phyloP scores from a whole-genome alignment of 768 basidiomycete genomes.

The Pleurotus eryngii region DNA sequence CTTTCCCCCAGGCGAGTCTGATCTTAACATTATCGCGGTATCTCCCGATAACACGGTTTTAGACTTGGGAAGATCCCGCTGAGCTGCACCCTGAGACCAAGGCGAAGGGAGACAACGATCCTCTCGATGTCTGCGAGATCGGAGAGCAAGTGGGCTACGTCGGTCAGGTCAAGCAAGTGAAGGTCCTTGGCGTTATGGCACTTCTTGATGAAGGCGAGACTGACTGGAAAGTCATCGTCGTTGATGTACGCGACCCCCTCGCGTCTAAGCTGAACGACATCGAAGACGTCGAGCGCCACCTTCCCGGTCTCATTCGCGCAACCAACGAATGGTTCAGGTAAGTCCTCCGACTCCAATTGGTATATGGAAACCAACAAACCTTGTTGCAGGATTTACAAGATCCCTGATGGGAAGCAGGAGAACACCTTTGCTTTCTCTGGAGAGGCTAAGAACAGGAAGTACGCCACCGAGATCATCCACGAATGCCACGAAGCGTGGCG shows the following conservation, averaged over 20 bases:
- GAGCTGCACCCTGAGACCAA: conserved; percentile 92
- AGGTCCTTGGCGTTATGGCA: conserved; percentile 99
- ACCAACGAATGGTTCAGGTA: conserved; percentile 99
- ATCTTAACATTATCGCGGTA: conserved; percentile 1
- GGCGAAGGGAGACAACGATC: conserved; percentile 98
- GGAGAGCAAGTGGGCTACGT: conserved; percentile 97
- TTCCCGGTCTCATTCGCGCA: conserved; percentile 93
- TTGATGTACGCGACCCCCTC: conserved; percentile 93
- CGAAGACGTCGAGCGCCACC: conserved; percentile 97
- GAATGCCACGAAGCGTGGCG: conserved; percentile 99
- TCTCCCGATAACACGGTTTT: not conserved
- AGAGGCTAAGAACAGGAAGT: conserved; percentile 99
- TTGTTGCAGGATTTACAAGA: conserved; percentile 81
- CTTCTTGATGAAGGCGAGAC: conserved; percentile 99
- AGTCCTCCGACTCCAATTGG: conserved; percentile 7
- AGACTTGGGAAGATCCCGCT: conserved; percentile 98
- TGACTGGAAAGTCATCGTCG: conserved; percentile 99
- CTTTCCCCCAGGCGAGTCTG: conserved; percentile 86
- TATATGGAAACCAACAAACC: not conserved
- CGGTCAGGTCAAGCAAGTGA: conserved; percentile 99
- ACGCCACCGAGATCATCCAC: conserved; percentile 98
- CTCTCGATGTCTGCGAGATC: conserved; percentile 99
- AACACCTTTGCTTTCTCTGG: conserved; percentile 99
- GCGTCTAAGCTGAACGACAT: conserved; percentile 97
- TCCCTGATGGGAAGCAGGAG: conserved; percentile 93